Percentiles rank a stretch among this genome's conserved stretches.
These are phyloP conservation scores for Trichoderma asperellum DNA, from an alignment of 2,329 filamentous ascomycete genomes.

Conservation along the genomic window DNA sequence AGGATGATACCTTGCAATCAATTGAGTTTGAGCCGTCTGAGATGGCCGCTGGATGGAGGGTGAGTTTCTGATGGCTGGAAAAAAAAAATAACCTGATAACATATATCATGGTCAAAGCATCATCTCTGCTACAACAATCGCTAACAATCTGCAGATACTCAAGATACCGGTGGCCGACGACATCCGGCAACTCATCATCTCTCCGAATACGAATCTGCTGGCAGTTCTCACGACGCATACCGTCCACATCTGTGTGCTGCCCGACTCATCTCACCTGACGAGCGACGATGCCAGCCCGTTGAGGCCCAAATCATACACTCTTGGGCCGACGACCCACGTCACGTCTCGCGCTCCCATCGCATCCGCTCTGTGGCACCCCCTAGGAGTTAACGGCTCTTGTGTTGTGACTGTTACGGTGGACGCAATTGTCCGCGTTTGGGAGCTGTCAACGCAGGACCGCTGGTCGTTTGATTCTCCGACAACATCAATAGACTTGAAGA, in stretches of 20 bases:
- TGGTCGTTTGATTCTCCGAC: conserved; percentile 86
- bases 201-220: conserved; percentile 78
- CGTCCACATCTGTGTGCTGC: conserved; percentile 83
- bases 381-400: conserved; percentile 79
- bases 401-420: conserved; percentile 88
- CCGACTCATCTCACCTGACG: conserved; percentile 76
- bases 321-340: conserved; percentile 92
- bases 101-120: neutral
- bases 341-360: conserved; percentile 80
- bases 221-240: conserved; percentile 87
- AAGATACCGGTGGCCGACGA: conserved; percentile 77
- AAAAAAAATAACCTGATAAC: neutral
- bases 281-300: conserved; percentile 69
- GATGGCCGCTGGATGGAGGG: conserved; percentile 40
- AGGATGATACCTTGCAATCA: conserved; percentile 46
- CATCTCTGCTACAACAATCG: neutral
- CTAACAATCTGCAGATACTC: conserved; percentile 60
- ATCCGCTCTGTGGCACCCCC: conserved; percentile 88
- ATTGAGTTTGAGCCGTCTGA: conserved; percentile 40
- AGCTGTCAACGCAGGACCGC: conserved; percentile 79
- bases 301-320: conserved; percentile 82
- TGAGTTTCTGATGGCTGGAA: conserved; percentile 34
- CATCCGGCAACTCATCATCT: conserved; percentile 84
- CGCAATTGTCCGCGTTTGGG: conserved; percentile 88
- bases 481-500: conserved; percentile 84